Evolutionary conservation across 2,329 filamentous ascomycete genomes (phyloP), one percentile per base, ranked within the genome.

Genomic region (Hymenotorrendiella dingleyae): DNA sequence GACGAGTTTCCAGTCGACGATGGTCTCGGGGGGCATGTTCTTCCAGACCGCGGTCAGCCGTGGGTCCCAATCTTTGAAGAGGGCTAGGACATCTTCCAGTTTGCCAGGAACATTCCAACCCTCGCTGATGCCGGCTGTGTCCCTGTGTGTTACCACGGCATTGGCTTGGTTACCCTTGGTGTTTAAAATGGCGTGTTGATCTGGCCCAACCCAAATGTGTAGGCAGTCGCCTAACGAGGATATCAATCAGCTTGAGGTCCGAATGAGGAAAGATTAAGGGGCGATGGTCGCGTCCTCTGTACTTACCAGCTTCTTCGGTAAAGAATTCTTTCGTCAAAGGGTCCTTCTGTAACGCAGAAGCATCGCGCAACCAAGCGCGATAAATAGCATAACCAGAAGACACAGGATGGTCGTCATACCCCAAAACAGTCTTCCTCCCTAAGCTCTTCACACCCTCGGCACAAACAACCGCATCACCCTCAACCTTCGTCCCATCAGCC

Each of bases 381-480:
- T 65, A 75, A n/a, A 75, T 64, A 0, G 72, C 71, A 36, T 74
- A 74, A 0, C 72, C 72, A 38, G 66, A 72, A 49, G 65, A 70
- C 57, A 72, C 53, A 1, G 70, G 69, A 52, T 68, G 69, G 48
- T 73, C 71, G 36, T 72, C 69, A 42, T 71, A 72, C 17, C 71
- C 70, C 6, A 74, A 58, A 16, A 76, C 72, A 1, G 71, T 54
- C 48, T 73, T 67, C 10, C 73, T 62, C 1, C 72, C 73, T 51
- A 67, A 72, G 7, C 70, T 74, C 12, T 73, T 66, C 9, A 78
- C 73, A 3, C 75, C 75, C 44, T 79, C 75, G 0, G 73, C 68
- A 1, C 70, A 73, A 36, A 78, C 65, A 2, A 78, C 71, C 8
- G 76, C 51, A 48, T 79, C 72, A 1, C 63, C 73, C 4, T 59